Evolutionary conservation across 2,329 filamentous ascomycete species (phyloP), one percentile per base, ranked within the genome.

Genomic region (Thelonectria discophora): DNA sequence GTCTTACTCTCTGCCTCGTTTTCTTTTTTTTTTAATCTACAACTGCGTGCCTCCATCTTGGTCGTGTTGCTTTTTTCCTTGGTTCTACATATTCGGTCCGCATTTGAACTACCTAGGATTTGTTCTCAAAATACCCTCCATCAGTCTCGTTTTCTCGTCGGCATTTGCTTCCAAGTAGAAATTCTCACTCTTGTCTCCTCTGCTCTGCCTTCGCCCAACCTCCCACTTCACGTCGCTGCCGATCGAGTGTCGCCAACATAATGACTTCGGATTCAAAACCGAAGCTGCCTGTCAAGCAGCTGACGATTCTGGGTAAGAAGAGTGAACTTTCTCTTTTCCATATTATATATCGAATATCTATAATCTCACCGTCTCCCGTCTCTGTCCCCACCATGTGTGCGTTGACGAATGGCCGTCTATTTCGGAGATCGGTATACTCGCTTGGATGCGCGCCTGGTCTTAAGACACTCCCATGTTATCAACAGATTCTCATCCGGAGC

Each of bases 241-340:
- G 47, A 50, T 58, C 58, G 34, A 54, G 54, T 60, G 59, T 63
- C 30, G 49, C 52, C n/a, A 72, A 37, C 6, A 37, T 5, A 13
- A 37, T 72, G 70, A 20, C 60, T 32, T 47, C 55, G 11, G n/a
- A 61, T 24, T 50, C 64, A 50, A 77, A 75, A 65, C 84, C 87
- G 24, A 91, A 88, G 80, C 83, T 95, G 82, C 92, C 92, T 1
- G 82, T 86, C 43, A 86, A 88, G 83, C 92, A 96, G 79, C 82
- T 96, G 72, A 80, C 88, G 45, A 93, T 96, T 73, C 80, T 96
- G 65, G 88, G 91, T 93, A 84, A 82, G 85, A 42, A 61, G 34
- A 8, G 18, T 20, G 27, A 27, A 18, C 5, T 30, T 30, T 30
- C 27, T n/a, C 32, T 55, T 43, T 43, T 20, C 46, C 56, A 13